Percentiles rank a stretch among this genome's conserved stretches.
Conservation (phyloP, 129 eudicot species). For the Ambrosia trifida region DNA sequence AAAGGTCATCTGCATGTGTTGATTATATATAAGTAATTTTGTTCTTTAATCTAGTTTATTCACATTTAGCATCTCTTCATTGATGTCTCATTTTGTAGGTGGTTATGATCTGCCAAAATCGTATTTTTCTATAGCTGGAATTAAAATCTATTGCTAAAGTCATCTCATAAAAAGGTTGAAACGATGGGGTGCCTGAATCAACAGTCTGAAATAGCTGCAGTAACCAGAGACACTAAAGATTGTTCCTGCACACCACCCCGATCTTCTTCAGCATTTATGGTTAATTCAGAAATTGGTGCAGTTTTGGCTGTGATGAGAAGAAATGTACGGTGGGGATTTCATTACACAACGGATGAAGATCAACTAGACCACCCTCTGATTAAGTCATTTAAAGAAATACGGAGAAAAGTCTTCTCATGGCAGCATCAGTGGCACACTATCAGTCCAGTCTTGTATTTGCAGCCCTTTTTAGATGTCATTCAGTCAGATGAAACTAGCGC, state of each 20-base stretch:
- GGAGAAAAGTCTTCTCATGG: slow-evolving; percentile 75
- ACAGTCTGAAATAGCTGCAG: slow-evolving; percentile 37
- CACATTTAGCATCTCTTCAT: slow-evolving; percentile 16
- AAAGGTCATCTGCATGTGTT: not conserved
- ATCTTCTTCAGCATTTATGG: slow-evolving; percentile 73
- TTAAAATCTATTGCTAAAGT: slow-evolving; percentile 17
- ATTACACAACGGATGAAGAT: slow-evolving; percentile 75
- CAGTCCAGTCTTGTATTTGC: slow-evolving; percentile 66
- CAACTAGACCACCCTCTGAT: slow-evolving; percentile 86
- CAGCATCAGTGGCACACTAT: slow-evolving; percentile 64
- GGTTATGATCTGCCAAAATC: slow-evolving; percentile 37
- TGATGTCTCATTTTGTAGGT: slow-evolving; percentile 34
- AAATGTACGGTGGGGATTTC: slow-evolving; percentile 95
- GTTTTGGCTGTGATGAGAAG: slow-evolving; percentile 94
- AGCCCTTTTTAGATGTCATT: slow-evolving; percentile 87
- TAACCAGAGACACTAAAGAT: slow-evolving; percentile 38
- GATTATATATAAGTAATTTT: not conserved
- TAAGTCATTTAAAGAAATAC: slow-evolving; percentile 67
- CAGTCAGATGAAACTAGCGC: slow-evolving; percentile 95
- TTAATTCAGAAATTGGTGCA: slow-evolving; percentile 86
- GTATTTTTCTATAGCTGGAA: slow-evolving; percentile 26
- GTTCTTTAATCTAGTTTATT: slow-evolving; percentile 11
- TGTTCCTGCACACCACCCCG: slow-evolving; percentile 41
- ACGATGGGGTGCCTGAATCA: slow-evolving; percentile 51
- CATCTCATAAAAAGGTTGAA: slow-evolving; percentile 16